These are phyloP conservation scores for Dentipellis sp. DNA, from an alignment of 768 basidiomycete species.

Conservation along the genomic window DNA sequence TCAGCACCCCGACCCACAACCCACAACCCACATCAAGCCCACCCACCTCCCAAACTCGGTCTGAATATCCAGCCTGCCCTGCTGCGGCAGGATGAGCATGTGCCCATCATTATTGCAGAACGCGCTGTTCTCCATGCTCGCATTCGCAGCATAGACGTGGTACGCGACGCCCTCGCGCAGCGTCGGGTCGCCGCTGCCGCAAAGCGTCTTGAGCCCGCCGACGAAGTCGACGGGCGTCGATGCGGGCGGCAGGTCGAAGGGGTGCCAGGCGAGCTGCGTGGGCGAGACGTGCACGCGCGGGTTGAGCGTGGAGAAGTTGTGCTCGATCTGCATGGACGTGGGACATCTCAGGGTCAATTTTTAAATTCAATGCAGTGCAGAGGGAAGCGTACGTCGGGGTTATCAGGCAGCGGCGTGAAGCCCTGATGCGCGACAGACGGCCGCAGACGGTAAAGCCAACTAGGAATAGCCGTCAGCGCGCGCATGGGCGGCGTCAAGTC, in stretches of 20 bases:
- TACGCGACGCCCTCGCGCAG: slow-evolving; percentile 56
- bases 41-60: slow-evolving; percentile 60
- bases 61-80: slow-evolving; percentile 57
- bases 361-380: neutral
- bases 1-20: neutral
- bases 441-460: slow-evolving; percentile 60
- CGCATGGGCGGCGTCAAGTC: neutral
- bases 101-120: slow-evolving; percentile 60
- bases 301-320: slow-evolving; percentile 50
- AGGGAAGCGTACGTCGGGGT: slow-evolving; percentile 40
- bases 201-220: slow-evolving; percentile 51
- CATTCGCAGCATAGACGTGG: slow-evolving; percentile 51
- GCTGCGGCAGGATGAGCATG: slow-evolving; percentile 56
- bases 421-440: slow-evolving; percentile 62
- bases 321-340: slow-evolving; percentile 38
- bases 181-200: slow-evolving; percentile 54
- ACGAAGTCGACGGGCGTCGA: slow-evolving; percentile 41
- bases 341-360: neutral
- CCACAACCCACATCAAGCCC: neutral
- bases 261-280: slow-evolving; percentile 59
- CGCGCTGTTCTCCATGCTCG: slow-evolving; percentile 50
- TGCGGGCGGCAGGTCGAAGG: slow-evolving; percentile 42
- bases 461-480: slow-evolving; percentile 12
- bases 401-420: slow-evolving; percentile 42
- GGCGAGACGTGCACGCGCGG: slow-evolving; percentile 52